phyloP scores from a whole-genome alignment of 179 eudicot species.

The Silene coronaria region DNA sequence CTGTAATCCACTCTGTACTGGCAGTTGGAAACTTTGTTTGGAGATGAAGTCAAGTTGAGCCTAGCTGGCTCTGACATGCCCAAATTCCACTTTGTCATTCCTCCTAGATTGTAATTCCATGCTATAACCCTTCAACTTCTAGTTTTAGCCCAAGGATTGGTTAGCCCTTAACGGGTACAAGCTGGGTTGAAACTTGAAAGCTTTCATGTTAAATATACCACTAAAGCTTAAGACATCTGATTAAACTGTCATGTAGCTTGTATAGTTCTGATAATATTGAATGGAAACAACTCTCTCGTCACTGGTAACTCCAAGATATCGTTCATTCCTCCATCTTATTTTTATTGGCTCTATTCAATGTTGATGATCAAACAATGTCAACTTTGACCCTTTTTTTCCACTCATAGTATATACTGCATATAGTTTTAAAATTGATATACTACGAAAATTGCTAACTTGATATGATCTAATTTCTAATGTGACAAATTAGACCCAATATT shows the following conservation, averaged over 20 bases:
- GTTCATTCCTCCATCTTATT: not conserved
- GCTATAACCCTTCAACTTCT: not conserved
- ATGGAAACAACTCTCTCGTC: not conserved
- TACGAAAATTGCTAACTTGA: not conserved
- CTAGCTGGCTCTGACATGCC: slow-evolving; percentile 2
- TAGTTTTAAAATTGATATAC: not conserved
- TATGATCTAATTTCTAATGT: not conserved
- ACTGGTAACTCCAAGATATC: not conserved
- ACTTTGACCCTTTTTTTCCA: not conserved
- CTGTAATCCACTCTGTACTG: not conserved
- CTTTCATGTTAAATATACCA: not conserved
- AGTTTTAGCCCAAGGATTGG: not conserved
- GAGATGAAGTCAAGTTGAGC: not conserved
- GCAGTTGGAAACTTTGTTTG: slow-evolving; percentile 2
- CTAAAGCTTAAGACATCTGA: not conserved
- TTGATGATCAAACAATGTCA: not conserved
- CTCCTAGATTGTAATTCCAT: not conserved
- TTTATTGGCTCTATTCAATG: not conserved
- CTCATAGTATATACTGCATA: too few relatives aligned
- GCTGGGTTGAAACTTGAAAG: slow-evolving; percentile 1
- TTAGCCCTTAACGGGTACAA: not conserved
- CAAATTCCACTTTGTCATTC: not conserved
- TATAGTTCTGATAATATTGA: not conserved
- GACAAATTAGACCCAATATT: not conserved
- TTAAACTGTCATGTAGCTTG: slow-evolving; percentile 1